Base-by-base conservation (phyloP, 179 eudicot species). In the Amaranthus tricolor region DNA sequence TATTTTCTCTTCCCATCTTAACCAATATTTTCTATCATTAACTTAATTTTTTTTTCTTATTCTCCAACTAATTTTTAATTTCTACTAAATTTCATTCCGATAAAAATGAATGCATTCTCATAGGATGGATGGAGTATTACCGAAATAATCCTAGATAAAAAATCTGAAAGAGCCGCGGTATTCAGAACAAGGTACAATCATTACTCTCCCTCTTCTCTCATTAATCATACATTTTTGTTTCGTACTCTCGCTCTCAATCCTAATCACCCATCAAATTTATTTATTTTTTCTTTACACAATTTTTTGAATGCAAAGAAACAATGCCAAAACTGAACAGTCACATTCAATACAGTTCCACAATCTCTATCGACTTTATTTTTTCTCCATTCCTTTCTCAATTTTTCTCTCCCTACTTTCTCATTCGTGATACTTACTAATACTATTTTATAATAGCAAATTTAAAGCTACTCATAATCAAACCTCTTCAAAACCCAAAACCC, bases 291-390 rank as follows among this genome's bases (percentile, higher is more conserved):
- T 43, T 5, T 9, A 31, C 68, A 14, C 40, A 11, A 6, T 20
- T 51, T 51, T 56, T 71, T 65, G 52, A 76, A 62, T 70, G 40
- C 59, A 16, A 52, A 59, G 43, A 72, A 48, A 64, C 64, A 53
- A 68, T 10, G 64, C 69, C 69, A 69, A 76, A 78, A 57, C 48
- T 88, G 91, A 82, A 61, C 54, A 78, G 91, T 86, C 89, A 52
- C 71, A 75, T 74, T 88, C 89, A 83, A 59, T 45, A 81, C 86
- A 82, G 86, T 77, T 79, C 85, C 84, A 80, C 84, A 82, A 78
- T 72, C 77, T 74, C 83, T 40, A 16, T 66, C 79, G 76, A 70
- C 83, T 87, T 81, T 80, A 79, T 65, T 64, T 70, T 47, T 55
- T 59, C 52, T 62, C 21, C 40, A 67, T 47, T 52, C 67, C 55